Conservation (phyloP, 345 rosid genomes). For the Linum usitatissimum region DNA sequence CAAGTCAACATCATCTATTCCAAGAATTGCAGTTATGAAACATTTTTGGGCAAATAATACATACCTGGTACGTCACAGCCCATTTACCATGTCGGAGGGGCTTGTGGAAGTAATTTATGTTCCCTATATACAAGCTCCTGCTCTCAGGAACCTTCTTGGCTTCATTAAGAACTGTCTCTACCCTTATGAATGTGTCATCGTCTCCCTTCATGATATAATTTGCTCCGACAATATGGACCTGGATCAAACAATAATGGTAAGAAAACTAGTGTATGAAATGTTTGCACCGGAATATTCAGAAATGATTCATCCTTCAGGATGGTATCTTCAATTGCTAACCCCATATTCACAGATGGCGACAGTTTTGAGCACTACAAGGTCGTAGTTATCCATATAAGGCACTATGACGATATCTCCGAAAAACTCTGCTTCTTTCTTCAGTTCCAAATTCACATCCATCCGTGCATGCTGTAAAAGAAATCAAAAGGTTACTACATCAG, state of each 20-base stretch:
- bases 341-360: constrained; percentile 94
- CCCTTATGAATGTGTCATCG: constrained; percentile 83
- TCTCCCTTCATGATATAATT: constrained; percentile 87
- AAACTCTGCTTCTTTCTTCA: constrained; percentile 92
- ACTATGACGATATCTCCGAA: constrained; percentile 82
- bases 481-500: constrained; percentile 5
- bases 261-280: neutral
- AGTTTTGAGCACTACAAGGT: constrained; percentile 87
- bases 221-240: constrained; percentile 52
- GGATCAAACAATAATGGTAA: constrained; percentile 12
- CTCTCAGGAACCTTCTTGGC: constrained; percentile 46
- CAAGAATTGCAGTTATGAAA: neutral
- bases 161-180: constrained; percentile 59
- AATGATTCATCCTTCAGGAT: constrained; percentile 1
- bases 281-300: neutral
- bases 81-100: constrained; percentile 90
- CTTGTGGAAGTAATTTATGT: constrained; percentile 77
- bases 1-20: neutral
- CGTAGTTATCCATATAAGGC: constrained; percentile 92
- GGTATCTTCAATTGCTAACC: constrained; percentile 36
- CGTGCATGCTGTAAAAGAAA: constrained; percentile 51
- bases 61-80: constrained; percentile 96
- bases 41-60: neutral
- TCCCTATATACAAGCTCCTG: constrained; percentile 70
- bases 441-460: constrained; percentile 77